These are phyloP conservation scores for Podospora comata DNA, from an alignment of 495 filamentous ascomycete species.

Conservation along the genomic window DNA sequence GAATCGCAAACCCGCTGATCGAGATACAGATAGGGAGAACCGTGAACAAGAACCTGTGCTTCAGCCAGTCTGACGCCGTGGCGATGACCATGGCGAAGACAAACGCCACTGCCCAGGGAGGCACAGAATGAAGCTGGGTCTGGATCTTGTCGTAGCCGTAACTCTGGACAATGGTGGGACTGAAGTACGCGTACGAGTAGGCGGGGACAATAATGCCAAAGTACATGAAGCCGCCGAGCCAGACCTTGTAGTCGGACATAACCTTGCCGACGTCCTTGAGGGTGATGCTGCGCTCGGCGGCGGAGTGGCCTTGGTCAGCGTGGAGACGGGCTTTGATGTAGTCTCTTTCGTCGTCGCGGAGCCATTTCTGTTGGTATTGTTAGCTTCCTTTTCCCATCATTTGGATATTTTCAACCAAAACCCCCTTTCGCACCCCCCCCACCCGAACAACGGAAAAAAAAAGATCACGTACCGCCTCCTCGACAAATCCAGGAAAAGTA, in stretches of 20 bases:
- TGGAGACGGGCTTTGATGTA: constrained; percentile 73
- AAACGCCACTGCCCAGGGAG: constrained; percentile 80
- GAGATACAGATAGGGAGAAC: constrained; percentile 60
- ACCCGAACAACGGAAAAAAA: not conserved
- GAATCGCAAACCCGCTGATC: constrained; percentile 68
- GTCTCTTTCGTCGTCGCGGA: constrained; percentile 69
- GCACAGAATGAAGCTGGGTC: constrained; percentile 80
- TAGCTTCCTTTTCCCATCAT: not conserved
- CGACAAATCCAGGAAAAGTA: constrained; percentile 68
- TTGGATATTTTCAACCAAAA: not conserved
- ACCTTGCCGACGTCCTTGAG: constrained; percentile 62
- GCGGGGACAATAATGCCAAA: constrained; percentile 84
- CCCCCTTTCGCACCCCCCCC: not conserved
- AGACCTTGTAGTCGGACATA: constrained; percentile 71
- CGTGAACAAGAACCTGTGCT: constrained; percentile 74
- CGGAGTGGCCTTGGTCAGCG: constrained; percentile 74
- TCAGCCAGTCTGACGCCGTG: constrained; percentile 60
- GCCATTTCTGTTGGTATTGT: constrained; percentile 41
- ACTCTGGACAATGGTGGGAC: constrained; percentile 68
- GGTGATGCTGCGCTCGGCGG: constrained; percentile 61
- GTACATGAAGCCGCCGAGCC: constrained; percentile 84
- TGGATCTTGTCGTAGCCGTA: constrained; percentile 65
- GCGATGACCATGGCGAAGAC: constrained; percentile 73
- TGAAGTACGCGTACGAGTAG: constrained; percentile 69
- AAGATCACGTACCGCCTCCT: constrained; percentile 33